phyloP scores from a whole-genome alignment of 257 asterid species.

The Leonotis leonurus region DNA sequence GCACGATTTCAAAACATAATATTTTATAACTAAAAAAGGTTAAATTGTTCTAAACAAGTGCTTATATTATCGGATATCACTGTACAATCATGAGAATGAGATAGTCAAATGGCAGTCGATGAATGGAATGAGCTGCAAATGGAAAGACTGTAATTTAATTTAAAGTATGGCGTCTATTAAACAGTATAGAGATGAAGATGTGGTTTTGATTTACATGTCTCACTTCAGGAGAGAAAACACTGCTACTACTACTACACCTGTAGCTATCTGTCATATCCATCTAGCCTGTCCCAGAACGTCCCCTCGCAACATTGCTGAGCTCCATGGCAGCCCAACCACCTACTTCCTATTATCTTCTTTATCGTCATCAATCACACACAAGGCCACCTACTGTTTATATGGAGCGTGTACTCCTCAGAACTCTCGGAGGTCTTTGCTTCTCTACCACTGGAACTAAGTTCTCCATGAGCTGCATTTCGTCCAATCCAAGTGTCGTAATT shows the following conservation, averaged over 20 bases:
- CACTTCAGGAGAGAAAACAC: constrained; percentile 11
- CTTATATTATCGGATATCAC: no score
- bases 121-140: no score
- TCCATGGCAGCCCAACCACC: no score
- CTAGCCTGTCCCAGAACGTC: constrained; percentile 22
- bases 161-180: background rate
- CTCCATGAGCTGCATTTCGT: constrained; percentile 59
- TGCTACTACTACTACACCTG: constrained; percentile 7
- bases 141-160: background rate
- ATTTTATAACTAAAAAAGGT: no score
- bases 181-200: background rate
- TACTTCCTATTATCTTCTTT: constrained; percentile 15
- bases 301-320: constrained; percentile 22
- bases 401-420: constrained; percentile 45
- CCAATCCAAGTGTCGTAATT: no score
- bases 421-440: constrained; percentile 46
- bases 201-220: background rate
- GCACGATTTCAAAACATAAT: no score
- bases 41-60: no score
- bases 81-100: no score
- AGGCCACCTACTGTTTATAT: no score
- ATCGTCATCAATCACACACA: no score
- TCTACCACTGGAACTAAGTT: constrained; percentile 56
- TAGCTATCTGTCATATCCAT: constrained; percentile 11
- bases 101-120: no score